Percentiles rank a stretch among this genome's conserved stretches.
Evolutionary conservation across 306 rosid species (phyloP).

Genomic region (Nissolia schottii): DNA sequence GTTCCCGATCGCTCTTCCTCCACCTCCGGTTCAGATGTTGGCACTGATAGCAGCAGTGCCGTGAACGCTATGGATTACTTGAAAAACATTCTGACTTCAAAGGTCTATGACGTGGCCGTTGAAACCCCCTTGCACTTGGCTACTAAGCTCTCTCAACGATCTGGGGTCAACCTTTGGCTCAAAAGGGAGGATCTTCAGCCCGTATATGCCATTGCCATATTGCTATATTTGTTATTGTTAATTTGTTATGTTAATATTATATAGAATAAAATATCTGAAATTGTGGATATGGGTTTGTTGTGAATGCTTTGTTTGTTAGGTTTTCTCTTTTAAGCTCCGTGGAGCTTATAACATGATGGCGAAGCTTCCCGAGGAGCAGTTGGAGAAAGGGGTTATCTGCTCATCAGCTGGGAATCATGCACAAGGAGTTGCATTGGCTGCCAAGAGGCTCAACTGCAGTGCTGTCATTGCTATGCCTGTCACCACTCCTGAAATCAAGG

Average conservation of each 20-base stretch:
- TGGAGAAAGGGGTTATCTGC: slow-evolving; percentile 88
- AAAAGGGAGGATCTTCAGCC: slow-evolving; percentile 93
- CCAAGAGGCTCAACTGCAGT: slow-evolving; percentile 65
- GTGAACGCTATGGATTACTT: slow-evolving; percentile 58
- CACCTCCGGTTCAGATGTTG: background rate
- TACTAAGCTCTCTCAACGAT: slow-evolving; percentile 61
- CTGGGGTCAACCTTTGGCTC: slow-evolving; percentile 75
- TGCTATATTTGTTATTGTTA: background rate
- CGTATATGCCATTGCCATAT: no score
- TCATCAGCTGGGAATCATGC: slow-evolving; percentile 99
- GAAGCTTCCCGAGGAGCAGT: slow-evolving; percentile 56
- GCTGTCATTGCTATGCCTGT: slow-evolving; percentile 92
- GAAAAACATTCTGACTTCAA: slow-evolving; percentile 70
- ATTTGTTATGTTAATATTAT: no score
- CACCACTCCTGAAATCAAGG: slow-evolving; percentile 94
- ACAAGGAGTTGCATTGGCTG: slow-evolving; percentile 93
- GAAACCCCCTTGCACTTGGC: slow-evolving; percentile 79
- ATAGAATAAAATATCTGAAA: no score
- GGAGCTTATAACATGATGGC: slow-evolving; percentile 99
- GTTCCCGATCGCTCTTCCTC: background rate
- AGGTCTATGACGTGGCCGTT: slow-evolving; percentile 78
- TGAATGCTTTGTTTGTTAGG: slow-evolving; percentile 47
- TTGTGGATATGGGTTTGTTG: background rate
- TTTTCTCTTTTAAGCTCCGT: slow-evolving; percentile 89
- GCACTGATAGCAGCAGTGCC: background rate